Base-by-base conservation (phyloP, 495 filamentous ascomycete genomes). In the Pyronema omphalodes region DNA sequence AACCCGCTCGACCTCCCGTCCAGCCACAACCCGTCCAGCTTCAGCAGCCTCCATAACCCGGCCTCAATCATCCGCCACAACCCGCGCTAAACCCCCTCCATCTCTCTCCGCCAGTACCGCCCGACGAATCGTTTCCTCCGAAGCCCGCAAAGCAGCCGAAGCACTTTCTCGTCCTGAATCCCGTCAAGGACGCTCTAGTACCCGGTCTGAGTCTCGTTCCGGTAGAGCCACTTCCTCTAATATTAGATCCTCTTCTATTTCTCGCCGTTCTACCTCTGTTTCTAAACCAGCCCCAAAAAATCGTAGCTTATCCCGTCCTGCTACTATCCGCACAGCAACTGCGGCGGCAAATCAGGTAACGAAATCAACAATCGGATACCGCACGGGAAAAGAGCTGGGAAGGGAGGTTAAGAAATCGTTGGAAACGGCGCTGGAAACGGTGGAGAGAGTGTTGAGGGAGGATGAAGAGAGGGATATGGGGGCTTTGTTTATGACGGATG, bases 361-460 rank as follows among this genome's bases (percentile, higher is more conserved):
- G 52, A 63, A 50, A 51, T 51, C 29, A 48, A 57, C 61, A 3
- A 58, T 58, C 23, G 61, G 61, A 6, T 60, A 65, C 35, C 49
- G 45, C 23, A 39, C 45, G 2, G 58, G 58, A 14, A 51, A 60
- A 4, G 58, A 64, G 35, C 55, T 60, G 11, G 45, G 43, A 1
- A 54, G 47, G 33, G 33, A 37, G 1, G 48, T 60, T 9, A 63
- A 55, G 52, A 53, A 55, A 23, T 33, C 43, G 4, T 47, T 55
- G n/a, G 61, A 64, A 18, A 60, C 51, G 3, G 57, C 61, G 8
- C 17, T 63, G 3, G 61, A 64, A 23, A 51, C 55, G 11, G 57
- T 61, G 7, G 57, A 63, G 51, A 60, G 60, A 29, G 54, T 63
- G 46, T 39, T 61, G 34, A 53, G 52, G 37, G 60, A 54, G 41